A percentile compares a stretch with the other conserved stretches of the same genome.
These are phyloP conservation scores for Endoconidiophora polonica DNA, from an alignment of 2,329 filamentous ascomycete genomes.

Conservation along the genomic window DNA sequence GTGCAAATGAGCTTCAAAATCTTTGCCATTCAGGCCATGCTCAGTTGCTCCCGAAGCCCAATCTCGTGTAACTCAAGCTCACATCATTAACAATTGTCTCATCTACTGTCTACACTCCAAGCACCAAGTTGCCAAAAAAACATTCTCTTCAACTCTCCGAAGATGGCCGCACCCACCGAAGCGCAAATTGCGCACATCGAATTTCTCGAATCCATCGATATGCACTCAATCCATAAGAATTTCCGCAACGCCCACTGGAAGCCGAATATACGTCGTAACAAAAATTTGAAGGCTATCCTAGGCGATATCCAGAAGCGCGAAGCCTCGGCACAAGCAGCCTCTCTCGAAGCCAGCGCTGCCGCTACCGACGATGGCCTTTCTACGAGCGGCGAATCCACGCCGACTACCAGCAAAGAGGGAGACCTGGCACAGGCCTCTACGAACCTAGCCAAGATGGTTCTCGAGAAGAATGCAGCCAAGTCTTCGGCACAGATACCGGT, in stretches of 20 bases:
- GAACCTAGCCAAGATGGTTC: slow-evolving; percentile 69
- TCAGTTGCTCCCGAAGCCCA: no score
- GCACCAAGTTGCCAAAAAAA: background rate
- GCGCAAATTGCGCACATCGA: slow-evolving; percentile 66
- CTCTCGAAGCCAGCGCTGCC: slow-evolving; percentile 58
- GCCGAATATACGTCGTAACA: slow-evolving; percentile 88
- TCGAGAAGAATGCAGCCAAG: slow-evolving; percentile 51
- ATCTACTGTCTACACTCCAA: background rate
- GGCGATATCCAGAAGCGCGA: slow-evolving; percentile 78
- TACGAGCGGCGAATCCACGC: slow-evolving; percentile 42
- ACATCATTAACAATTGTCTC: background rate
- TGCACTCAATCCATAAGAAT: slow-evolving; percentile 67
- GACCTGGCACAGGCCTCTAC: slow-evolving; percentile 84
- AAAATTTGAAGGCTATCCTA: slow-evolving; percentile 94
- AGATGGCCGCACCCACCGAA: slow-evolving; percentile 47
- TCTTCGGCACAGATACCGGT: slow-evolving; percentile 16
- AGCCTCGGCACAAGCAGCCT: slow-evolving; percentile 67
- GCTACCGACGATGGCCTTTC: slow-evolving; percentile 46
- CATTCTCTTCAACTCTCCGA: slow-evolving; percentile 27
- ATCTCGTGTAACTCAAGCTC: background rate
- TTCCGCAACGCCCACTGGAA: slow-evolving; percentile 88
- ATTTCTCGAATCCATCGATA: slow-evolving; percentile 82
- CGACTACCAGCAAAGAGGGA: slow-evolving; percentile 29
- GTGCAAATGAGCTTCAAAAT: background rate
- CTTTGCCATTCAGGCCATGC: no score